These are phyloP conservation scores for Colletotrichum sp. DNA, from an alignment of 2,329 filamentous ascomycete species.

Conservation along the genomic window DNA sequence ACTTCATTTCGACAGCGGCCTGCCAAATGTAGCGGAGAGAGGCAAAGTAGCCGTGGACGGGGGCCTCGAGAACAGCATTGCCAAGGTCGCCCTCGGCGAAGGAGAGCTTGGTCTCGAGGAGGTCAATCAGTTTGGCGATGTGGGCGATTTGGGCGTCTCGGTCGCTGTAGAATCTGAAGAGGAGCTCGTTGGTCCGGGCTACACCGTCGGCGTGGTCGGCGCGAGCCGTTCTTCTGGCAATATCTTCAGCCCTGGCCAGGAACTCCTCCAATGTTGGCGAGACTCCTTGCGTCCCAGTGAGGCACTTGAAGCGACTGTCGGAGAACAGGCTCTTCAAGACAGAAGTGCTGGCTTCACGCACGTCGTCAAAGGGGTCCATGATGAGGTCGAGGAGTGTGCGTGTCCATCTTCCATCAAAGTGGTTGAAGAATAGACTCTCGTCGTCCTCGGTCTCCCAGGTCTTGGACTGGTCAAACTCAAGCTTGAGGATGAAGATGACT, in stretches of 20 bases:
- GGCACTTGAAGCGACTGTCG: conserved; percentile 35
- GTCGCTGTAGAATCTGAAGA: conserved; percentile 62
- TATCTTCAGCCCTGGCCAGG: conserved; percentile 55
- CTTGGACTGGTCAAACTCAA: conserved; percentile 64
- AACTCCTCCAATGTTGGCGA: conserved; percentile 47
- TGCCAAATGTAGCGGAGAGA: conserved; percentile 65
- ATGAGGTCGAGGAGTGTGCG: conserved; percentile 78
- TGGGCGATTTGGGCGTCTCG: conserved; percentile 52
- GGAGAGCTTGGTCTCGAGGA: conserved; percentile 68
- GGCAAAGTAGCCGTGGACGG: conserved; percentile 74
- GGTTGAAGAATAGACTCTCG: conserved; percentile 43
- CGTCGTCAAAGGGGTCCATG: conserved; percentile 92
- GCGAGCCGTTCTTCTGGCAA: conserved; percentile 74
- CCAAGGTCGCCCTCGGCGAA: conserved; percentile 70
- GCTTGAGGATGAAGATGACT: conserved; percentile 68
- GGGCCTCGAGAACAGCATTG: conserved; percentile 67
- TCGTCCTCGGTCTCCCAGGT: conserved; percentile 43
- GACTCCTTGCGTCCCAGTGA: conserved; percentile 7
- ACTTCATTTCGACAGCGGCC: conserved; percentile 47
- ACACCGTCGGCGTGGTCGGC: conserved; percentile 94
- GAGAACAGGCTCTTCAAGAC: conserved; percentile 56
- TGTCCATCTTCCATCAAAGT: conserved; percentile 56
- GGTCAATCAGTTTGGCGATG: conserved; percentile 61
- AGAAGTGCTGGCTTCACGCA: conserved; percentile 64
- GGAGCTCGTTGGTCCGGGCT: conserved; percentile 74